Evolutionary conservation across 306 rosid genomes (phyloP), one percentile per base, ranked within the genome.

Genomic region (Ceratonia siliqua): DNA sequence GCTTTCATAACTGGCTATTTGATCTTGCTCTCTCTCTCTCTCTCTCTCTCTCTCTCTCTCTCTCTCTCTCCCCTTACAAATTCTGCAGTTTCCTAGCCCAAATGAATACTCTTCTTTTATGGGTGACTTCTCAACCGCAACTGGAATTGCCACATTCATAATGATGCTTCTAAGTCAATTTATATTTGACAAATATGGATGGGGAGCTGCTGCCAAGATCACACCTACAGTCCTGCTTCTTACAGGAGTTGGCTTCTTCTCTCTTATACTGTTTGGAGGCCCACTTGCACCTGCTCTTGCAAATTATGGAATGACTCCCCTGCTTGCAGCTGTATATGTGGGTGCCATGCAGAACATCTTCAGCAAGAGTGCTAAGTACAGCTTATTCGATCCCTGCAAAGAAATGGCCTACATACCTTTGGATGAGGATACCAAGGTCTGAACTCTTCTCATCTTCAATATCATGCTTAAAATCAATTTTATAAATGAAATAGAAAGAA

Each of bases 111-210:
- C 99, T 32, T 86, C 99, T 57, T 95, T 95, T 50, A 95, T 95
- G 99, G 99, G 99, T 0, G 99, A 95, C 87, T 95, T 95, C 90
- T 95, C 99, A 49, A 92, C 99, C 7, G 92, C 92, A n/a, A 95
- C 99, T 0, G 99, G 99, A 72, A 82, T 95, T 12, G 93, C 89
- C 41, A 95, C 99, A 9, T 95, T 95, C 78, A 71, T 72, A 0
- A 95, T 95, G 99, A 95, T 95, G 99, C 88, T 95, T 71, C 81
- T 92, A 15, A 95, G 99, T 75, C 98, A 92, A 81, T 85, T 35
- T 80, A 90, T 95, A 45, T 95, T 95, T 13, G 82, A 89, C 69
- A 95, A 83, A 76, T 95, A 90, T 48, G 99, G 99, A 76, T 95
- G 99, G 99, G 99, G 99, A 78, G 96, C 85, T 57, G 99, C 99